Base-by-base conservation (phyloP, 2,329 filamentous ascomycete species). In the Hyphodiscus sp. region DNA sequence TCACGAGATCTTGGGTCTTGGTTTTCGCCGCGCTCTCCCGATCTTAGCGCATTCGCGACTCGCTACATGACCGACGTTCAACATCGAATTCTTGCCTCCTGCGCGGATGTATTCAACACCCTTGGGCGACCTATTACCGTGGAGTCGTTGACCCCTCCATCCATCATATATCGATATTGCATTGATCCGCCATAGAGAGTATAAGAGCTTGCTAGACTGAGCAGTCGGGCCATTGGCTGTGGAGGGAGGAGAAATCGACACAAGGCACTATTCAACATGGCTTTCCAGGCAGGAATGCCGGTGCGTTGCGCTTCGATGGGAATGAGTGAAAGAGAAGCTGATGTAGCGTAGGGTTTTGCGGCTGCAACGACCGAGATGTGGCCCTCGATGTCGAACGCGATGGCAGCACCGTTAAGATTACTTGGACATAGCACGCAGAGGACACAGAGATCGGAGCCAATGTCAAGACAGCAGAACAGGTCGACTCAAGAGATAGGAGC, bases 331-430 rank as follows among this genome's bases (percentile, higher is more conserved):
- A 51, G 42, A 18, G 13, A 41, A 41, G 47, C 56, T 58, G 49
- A 60, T 49, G 9, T 19, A 2, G 8, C 38, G 3, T 58, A 82
- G 77, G 74, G 72, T 55, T 65, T 78, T 48, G 65, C 68, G 46
- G 67, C 69, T n/a, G 68, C 67, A 51, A 69, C 70, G 42, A 69
- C 72, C 38, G 72, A 74, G 59, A 56, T 74, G 48, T 74, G 70
- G 72, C 71, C 73, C 44, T 70, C 68, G 23, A 66, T 76, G 61
- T 70, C 69, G 47, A 73, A 64, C 54, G 55, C 69, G 49, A 59
- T 74, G 45, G 61, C 63, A 44, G 62, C 65, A 54, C 69, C 71
- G 23, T 69, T 67, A 68, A 72, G 67, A 55, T 60, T 60, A 45
- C 50, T 66, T 50, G 65, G 65, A 29, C 63, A 58, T 49, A 56